Conservation (phyloP, 495 filamentous ascomycete species). For the Talaromyces stipitatus region DNA sequence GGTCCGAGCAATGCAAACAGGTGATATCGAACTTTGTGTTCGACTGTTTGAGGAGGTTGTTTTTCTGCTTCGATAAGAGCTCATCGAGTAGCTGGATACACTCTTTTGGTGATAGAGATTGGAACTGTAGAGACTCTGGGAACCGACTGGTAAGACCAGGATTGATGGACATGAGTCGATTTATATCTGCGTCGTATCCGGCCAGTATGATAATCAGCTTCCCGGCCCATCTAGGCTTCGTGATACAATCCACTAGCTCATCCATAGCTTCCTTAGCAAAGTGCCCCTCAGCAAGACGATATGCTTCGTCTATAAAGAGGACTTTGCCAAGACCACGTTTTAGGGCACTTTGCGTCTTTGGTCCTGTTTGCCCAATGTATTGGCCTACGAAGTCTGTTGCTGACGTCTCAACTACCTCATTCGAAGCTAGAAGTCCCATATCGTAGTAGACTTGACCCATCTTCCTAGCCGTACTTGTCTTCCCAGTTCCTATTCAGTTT, state of each 20-base stretch:
- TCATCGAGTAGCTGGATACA: slow-evolving; percentile 33
- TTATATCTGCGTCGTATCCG: slow-evolving; percentile 65
- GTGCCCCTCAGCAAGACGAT: slow-evolving; percentile 42
- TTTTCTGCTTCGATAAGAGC: slow-evolving; percentile 14
- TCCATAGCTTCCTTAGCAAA: slow-evolving; percentile 68
- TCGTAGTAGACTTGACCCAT: slow-evolving; percentile 72
- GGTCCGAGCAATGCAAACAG: no score
- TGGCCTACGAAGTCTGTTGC: slow-evolving; percentile 55
- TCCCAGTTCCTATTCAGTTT: slow-evolving; percentile 53
- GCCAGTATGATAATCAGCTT: slow-evolving; percentile 70
- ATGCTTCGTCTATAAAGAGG: slow-evolving; percentile 57
- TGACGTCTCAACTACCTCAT: slow-evolving; percentile 51
- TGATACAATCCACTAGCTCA: slow-evolving; percentile 63
- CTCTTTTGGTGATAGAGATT: slow-evolving; percentile 24
- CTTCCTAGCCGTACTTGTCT: slow-evolving; percentile 62
- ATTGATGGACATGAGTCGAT: slow-evolving; percentile 53
- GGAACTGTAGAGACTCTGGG: slow-evolving; percentile 40
- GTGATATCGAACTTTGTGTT: no score
- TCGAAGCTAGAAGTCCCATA: slow-evolving; percentile 52
- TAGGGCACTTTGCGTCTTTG: slow-evolving; percentile 30
- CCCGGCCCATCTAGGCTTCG: slow-evolving; percentile 51
- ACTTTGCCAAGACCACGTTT: slow-evolving; percentile 48
- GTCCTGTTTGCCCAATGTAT: slow-evolving; percentile 44
- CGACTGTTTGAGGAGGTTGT: slow-evolving; percentile 7
- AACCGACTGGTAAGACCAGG: slow-evolving; percentile 46